Conservation (phyloP, 2,329 filamentous ascomycete species). For the Aspergillus tubingensis region DNA sequence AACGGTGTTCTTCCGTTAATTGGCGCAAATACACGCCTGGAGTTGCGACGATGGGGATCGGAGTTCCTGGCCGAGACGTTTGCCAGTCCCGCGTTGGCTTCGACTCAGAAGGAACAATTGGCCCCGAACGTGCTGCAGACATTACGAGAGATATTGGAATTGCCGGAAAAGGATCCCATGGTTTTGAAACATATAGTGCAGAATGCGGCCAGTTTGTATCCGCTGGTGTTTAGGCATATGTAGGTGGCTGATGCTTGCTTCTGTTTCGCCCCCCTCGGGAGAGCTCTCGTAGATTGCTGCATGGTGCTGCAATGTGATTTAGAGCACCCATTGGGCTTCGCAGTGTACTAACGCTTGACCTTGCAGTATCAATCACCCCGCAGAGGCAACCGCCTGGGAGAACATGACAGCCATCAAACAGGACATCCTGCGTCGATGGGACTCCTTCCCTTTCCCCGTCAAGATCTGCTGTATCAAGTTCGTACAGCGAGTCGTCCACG, state of each 20-base stretch:
- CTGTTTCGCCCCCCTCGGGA: constrained; percentile 16
- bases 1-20: constrained; percentile 92
- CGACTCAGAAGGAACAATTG: constrained; percentile 77
- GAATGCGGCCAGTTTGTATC: constrained; percentile 88
- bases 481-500: constrained; percentile 86
- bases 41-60: constrained; percentile 91
- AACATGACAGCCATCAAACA: constrained; percentile 86
- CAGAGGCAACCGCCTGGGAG: constrained; percentile 81
- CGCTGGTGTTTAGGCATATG: constrained; percentile 89
- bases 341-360: constrained; percentile 34
- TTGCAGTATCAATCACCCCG: constrained; percentile 78
- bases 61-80: constrained; percentile 97
- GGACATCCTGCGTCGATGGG: constrained; percentile 86
- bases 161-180: constrained; percentile 71
- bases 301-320: not conserved
- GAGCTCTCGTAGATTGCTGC: constrained; percentile 24
- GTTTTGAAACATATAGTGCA: constrained; percentile 87
- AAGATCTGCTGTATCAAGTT: constrained; percentile 97
- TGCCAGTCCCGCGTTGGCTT: constrained; percentile 79
- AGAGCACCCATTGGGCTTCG: not conserved
- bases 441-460: constrained; percentile 71
- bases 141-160: constrained; percentile 68
- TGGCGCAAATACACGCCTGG: constrained; percentile 69
- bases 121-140: constrained; percentile 76
- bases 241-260: constrained; percentile 58